These are phyloP conservation scores for Schizothecium vesticola DNA, from an alignment of 495 filamentous ascomycete genomes.

Conservation along the genomic window DNA sequence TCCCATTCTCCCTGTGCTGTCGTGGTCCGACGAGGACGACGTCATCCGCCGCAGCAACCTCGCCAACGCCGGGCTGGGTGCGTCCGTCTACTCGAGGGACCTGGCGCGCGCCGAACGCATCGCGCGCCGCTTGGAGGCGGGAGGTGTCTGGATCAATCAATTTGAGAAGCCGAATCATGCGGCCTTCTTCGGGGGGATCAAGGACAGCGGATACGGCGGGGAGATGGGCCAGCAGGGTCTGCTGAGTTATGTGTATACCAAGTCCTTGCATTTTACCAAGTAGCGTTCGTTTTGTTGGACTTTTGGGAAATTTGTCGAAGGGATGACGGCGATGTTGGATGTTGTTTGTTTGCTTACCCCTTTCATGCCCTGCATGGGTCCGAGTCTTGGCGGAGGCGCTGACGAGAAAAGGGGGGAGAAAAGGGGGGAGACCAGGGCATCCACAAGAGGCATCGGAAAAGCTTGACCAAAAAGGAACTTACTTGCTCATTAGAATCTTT, in stretches of 20 bases:
- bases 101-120: conserved; percentile 45
- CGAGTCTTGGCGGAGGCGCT: neutral
- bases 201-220: conserved; percentile 60
- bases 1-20: conserved; percentile 53
- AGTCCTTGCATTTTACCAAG: conserved; percentile 42
- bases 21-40: conserved; percentile 54
- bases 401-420: neutral
- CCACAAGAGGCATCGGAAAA: no score
- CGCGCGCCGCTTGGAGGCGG: conserved; percentile 47
- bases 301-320: neutral
- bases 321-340: neutral
- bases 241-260: conserved; percentile 54
- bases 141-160: conserved; percentile 56
- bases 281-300: neutral
- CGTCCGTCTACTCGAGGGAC: conserved; percentile 53
- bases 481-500: no score
- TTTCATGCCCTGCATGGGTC: neutral
- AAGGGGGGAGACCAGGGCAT: no score
- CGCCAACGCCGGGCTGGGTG: conserved; percentile 51
- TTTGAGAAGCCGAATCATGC: conserved; percentile 45
- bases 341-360: neutral
- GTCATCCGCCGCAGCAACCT: conserved; percentile 54
- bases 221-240: conserved; percentile 58
- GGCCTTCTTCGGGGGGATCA: conserved; percentile 58
- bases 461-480: no score